These are phyloP conservation scores for Stagonosporopsis vannaccii DNA, from an alignment of 2,329 filamentous ascomycete species.

Conservation along the genomic window DNA sequence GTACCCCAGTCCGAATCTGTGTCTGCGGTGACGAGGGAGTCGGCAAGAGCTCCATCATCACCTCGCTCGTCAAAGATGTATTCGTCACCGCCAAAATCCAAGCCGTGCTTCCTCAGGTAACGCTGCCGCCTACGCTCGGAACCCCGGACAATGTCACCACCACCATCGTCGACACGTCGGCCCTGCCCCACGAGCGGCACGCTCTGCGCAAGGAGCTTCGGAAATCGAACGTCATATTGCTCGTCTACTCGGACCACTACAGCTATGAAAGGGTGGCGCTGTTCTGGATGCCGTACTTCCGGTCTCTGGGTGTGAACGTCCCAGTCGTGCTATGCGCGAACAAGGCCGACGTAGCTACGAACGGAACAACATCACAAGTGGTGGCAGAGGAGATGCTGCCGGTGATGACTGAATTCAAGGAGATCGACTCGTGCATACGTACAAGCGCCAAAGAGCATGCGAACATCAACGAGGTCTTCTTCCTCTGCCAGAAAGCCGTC, in stretches of 20 bases:
- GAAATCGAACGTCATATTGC: conserved; percentile 94
- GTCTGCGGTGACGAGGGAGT: conserved; percentile 91
- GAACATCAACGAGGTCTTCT: conserved; percentile 95
- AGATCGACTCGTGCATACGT: conserved; percentile 97
- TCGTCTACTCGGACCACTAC: conserved; percentile 98
- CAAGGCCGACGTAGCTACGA: conserved; percentile 86
- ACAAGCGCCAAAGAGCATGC: conserved; percentile 90
- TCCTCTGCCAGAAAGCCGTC: conserved; percentile 96
- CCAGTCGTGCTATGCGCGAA: conserved; percentile 97
- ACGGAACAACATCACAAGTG: conserved; percentile 80
- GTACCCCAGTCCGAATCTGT: conserved; percentile 78
- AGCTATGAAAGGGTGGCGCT: conserved; percentile 96
- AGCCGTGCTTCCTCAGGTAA: conserved; percentile 91
- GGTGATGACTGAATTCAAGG: conserved; percentile 97
- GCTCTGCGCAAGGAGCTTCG: conserved; percentile 92
- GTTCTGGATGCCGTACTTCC: conserved; percentile 99
- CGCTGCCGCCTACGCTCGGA: conserved; percentile 88
- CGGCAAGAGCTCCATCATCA: conserved; percentile 69
- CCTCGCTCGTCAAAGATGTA: conserved; percentile 94
- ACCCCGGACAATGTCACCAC: conserved; percentile 97
- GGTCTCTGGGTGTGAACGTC: conserved; percentile 96
- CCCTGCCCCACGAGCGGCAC: conserved; percentile 89
- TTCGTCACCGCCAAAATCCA: conserved; percentile 97
- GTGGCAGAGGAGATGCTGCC: conserved; percentile 98
- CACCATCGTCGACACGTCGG: conserved; percentile 96